Base-by-base conservation (phyloP, 192 early-diverging fungal species). In the Coemansia sp. region DNA sequence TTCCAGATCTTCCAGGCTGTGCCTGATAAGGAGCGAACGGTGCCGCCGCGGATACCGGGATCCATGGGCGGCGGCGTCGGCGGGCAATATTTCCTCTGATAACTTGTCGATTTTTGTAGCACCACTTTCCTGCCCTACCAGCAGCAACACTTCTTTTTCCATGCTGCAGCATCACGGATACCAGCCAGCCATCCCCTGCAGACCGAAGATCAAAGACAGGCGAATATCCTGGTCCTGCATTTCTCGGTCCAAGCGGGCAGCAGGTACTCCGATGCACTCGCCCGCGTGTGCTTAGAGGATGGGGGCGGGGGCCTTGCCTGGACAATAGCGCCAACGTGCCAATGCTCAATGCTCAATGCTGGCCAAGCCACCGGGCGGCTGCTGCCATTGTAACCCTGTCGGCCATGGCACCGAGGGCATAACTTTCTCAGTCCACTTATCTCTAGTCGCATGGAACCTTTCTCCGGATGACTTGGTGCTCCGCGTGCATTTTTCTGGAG, bases 1-100 rank as follows among this genome's bases (percentile, higher is more conserved):
- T 97, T 97, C 84, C 94, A 94, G 83, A 96, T 98, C 63, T 99
- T 99, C 82, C 86, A 88, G 69, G 97, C 97, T 21, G 95, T 99
- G 33, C 93, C 94, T 37, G 95, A 97, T 73, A 92, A 91, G 78
- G 90, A 97, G 66, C 80, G 93, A 40, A 71, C 74, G 28, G 82
- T 83, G 50, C 76, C 82, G 35, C 72, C 69, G 56, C 69, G 74
- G 67, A 75, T 83, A 73, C 82, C 82, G 16, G 82, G 76, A 16
- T 67, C 70, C 18, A 81, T 81, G 78, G 69, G 73, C 31, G 77
- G 72, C 24, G 65, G 64, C 37, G 60, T 62, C 37, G 74, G 74
- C 60, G 73, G 71, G 2, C 82, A 83, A 34, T 83, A 83, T 43
- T 83, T 83, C 35, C 53, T 83, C 9, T 83, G 46, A 73, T 9